phyloP scores from a whole-genome alignment of 129 eudicot species.

The Heracleum sosnowskyi region DNA sequence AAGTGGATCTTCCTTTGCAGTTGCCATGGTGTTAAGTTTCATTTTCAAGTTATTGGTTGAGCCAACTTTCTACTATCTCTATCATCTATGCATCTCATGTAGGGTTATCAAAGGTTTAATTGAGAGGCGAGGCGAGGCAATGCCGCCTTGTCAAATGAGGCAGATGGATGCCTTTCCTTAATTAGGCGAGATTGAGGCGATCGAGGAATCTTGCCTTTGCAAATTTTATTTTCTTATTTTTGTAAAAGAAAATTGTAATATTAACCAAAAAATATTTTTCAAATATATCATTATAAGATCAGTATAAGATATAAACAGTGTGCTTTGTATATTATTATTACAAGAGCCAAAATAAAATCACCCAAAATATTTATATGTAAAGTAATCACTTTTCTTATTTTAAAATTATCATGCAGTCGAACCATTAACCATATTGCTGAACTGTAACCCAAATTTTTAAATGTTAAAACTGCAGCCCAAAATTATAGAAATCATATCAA shows the following conservation, averaged over 20 bases:
- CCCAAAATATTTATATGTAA: background rate
- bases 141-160: background rate
- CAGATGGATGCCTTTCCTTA: background rate
- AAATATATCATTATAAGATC: background rate
- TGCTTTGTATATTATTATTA: background rate
- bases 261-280: background rate
- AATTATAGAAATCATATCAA: background rate
- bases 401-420: background rate
- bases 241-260: background rate
- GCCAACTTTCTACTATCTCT: background rate
- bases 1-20: background rate
- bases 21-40: background rate
- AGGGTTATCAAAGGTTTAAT: background rate
- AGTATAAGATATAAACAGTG: background rate
- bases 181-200: background rate
- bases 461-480: background rate
- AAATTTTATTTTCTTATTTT: background rate
- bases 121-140: background rate
- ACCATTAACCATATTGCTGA: background rate
- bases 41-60: too few relatives aligned
- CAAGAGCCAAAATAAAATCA: background rate
- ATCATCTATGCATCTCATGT: background rate
- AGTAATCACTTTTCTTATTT: background rate
- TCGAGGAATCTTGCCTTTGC: background rate
- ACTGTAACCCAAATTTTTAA: background rate